These are phyloP conservation scores for Thinopyrum obtusiflorum DNA, from an alignment of 202 grass and related monocot genomes.

Conservation along the genomic window DNA sequence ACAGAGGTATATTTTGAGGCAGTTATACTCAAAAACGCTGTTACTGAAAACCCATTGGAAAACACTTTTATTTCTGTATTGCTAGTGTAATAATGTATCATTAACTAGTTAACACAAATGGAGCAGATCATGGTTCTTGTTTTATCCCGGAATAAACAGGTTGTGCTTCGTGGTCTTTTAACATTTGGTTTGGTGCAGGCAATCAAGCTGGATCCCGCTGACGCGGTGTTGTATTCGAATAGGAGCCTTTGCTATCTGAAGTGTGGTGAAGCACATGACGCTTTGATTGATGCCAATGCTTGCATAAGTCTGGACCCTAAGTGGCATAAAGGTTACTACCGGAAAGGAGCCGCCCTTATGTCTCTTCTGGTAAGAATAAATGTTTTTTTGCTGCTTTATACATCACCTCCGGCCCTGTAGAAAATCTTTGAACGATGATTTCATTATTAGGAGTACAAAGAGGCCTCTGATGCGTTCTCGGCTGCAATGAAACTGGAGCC, in stretches of 20 bases:
- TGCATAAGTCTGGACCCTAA: constrained; percentile 20
- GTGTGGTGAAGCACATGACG: not conserved
- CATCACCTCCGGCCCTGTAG: not conserved
- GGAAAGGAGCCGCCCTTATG: constrained; percentile 37
- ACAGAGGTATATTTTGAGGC: constrained; percentile 13
- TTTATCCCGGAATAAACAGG: not conserved
- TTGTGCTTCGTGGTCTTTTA: not conserved
- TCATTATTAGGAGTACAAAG: constrained; percentile 30
- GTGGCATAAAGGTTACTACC: constrained; percentile 45
- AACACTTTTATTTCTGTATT: not conserved
- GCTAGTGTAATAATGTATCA: not conserved
- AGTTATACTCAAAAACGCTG: not conserved
- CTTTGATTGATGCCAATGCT: constrained; percentile 27
- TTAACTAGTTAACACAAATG: not conserved
- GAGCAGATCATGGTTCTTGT: not conserved
- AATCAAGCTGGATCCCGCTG: constrained; percentile 25
- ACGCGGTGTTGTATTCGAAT: constrained; percentile 31
- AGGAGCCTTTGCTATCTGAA: constrained; percentile 30
- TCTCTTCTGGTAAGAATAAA: constrained; percentile 18
- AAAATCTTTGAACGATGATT: not conserved
- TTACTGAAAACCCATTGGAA: not conserved
- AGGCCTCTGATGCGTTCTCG: constrained; percentile 32
- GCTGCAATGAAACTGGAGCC: constrained; percentile 22
- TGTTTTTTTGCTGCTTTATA: not conserved
- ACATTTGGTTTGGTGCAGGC: constrained; percentile 22